Percentiles rank a stretch among this genome's conserved stretches.
Conservation (phyloP, 2,329 filamentous ascomycete species). For the Escovopsis weberi region DNA sequence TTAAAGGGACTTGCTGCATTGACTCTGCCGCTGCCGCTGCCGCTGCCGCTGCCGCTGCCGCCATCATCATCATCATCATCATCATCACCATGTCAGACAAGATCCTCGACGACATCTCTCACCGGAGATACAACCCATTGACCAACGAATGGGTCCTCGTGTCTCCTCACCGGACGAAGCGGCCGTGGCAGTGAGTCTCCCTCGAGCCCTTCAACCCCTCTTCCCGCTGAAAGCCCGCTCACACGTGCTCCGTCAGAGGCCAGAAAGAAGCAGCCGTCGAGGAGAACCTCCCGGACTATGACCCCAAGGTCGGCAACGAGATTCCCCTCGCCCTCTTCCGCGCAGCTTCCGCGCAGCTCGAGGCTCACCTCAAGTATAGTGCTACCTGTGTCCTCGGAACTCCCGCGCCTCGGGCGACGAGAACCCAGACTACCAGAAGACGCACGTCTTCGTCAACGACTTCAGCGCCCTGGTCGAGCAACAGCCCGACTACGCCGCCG, state of each 20-base stretch:
- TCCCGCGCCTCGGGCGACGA: slow-evolving; percentile 70
- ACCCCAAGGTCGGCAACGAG: slow-evolving; percentile 44
- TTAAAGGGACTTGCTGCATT: no score
- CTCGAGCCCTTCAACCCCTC: not conserved
- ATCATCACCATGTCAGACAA: slow-evolving; percentile 49
- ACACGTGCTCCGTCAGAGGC: slow-evolving; percentile 36
- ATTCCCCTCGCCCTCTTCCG: not conserved
- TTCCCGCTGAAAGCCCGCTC: not conserved
- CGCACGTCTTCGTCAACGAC: slow-evolving; percentile 93
- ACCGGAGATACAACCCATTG: slow-evolving; percentile 84
- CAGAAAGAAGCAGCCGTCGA: slow-evolving; percentile 60
- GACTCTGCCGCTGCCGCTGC: no score
- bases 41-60: no score
- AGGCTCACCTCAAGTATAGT: slow-evolving; percentile 31
- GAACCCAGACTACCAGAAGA: slow-evolving; percentile 76
- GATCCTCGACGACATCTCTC: slow-evolving; percentile 89
- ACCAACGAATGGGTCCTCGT: slow-evolving; percentile 86
- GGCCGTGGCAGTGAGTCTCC: slow-evolving; percentile 92
- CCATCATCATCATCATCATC: not conserved
- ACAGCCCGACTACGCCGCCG: slow-evolving; percentile 59
- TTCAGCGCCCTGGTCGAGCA: slow-evolving; percentile 93
- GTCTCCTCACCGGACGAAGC: slow-evolving; percentile 89
- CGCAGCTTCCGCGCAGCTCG: no score
- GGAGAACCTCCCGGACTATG: slow-evolving; percentile 62
- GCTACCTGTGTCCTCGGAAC: slow-evolving; percentile 91